Percentiles rank a stretch among this genome's conserved stretches.
Conservation (phyloP, 768 basidiomycete species). For the Russula griseocarnosa region DNA sequence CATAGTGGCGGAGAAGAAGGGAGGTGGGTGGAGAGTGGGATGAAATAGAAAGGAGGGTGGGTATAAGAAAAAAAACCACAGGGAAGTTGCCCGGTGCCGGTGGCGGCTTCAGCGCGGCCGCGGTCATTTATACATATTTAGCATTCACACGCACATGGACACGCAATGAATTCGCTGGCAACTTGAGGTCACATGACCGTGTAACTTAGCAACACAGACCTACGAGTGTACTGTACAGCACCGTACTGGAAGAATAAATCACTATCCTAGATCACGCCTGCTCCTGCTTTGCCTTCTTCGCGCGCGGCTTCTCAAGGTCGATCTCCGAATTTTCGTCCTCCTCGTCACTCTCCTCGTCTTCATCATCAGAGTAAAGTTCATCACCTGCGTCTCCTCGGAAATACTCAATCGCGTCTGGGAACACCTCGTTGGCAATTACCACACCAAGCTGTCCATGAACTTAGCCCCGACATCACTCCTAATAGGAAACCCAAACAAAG, state of each 20-base stretch:
- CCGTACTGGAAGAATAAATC: slow-evolving; percentile 14
- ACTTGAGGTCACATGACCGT: not conserved
- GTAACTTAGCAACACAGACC: not conserved
- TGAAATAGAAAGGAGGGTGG: too few relatives aligned
- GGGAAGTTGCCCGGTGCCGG: not conserved
- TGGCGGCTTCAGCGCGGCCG: not conserved
- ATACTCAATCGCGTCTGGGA: slow-evolving; percentile 76
- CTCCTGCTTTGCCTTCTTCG: slow-evolving; percentile 66
- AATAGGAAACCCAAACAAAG: slow-evolving; percentile 23
- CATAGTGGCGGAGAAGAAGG: slow-evolving; percentile 29
- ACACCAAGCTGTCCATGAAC: slow-evolving; percentile 55
- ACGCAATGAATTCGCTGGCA: not conserved
- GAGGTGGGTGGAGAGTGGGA: not conserved
- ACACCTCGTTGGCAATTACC: slow-evolving; percentile 70
- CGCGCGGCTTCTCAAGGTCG: slow-evolving; percentile 77
- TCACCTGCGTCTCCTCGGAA: slow-evolving; percentile 68
- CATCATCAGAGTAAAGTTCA: slow-evolving; percentile 61
- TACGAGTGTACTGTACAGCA: not conserved
- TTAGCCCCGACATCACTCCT: not conserved
- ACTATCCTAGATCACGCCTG: slow-evolving; percentile 43
- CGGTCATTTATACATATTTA: too few relatives aligned
- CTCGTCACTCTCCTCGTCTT: slow-evolving; percentile 65
- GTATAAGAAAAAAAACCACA: not conserved
- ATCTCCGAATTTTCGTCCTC: slow-evolving; percentile 76
- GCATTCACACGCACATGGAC: too few relatives aligned